A percentile compares a stretch with the other conserved stretches of the same genome.
Evolutionary conservation across 768 basidiomycete genomes (phyloP).

Genomic region (Leccinum barrowsii): DNA sequence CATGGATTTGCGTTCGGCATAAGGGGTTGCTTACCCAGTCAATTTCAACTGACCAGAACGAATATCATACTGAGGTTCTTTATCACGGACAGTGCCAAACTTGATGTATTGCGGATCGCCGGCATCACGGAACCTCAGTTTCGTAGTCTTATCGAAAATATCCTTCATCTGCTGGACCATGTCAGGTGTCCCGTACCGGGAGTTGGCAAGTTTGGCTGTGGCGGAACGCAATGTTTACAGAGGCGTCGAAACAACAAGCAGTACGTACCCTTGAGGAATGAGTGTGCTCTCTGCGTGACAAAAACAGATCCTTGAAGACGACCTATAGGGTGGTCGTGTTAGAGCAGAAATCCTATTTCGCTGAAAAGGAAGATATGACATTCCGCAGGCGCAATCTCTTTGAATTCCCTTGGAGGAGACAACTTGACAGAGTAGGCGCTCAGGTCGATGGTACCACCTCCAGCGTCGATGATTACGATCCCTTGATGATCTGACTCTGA

Average conservation of each 20-base stretch:
- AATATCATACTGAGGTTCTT: slow-evolving; percentile 33
- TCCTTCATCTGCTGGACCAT: slow-evolving; percentile 32
- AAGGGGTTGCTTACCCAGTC: slow-evolving; percentile 27
- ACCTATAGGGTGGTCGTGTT: slow-evolving; percentile 28
- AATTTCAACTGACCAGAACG: slow-evolving; percentile 36
- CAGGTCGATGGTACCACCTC: slow-evolving; percentile 39
- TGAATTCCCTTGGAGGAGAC: slow-evolving; percentile 20
- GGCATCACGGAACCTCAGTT: slow-evolving; percentile 37
- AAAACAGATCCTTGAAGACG: slow-evolving; percentile 37
- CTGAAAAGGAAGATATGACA: slow-evolving; percentile 15
- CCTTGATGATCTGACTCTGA: slow-evolving; percentile 28
- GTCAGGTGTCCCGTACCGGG: slow-evolving; percentile 25
- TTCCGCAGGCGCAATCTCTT: slow-evolving; percentile 34
- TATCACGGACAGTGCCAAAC: slow-evolving; percentile 36
- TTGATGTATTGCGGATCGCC: slow-evolving; percentile 35
- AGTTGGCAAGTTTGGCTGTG: slow-evolving; percentile 29
- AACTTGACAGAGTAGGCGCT: slow-evolving; percentile 34
- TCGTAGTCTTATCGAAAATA: slow-evolving; percentile 35
- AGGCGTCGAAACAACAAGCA: background rate
- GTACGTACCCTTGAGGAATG: slow-evolving; percentile 27
- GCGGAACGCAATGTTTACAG: background rate
- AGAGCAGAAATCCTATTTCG: background rate
- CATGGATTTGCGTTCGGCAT: background rate
- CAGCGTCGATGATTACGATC: slow-evolving; percentile 43
- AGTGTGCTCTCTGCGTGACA: slow-evolving; percentile 30